Evolutionary conservation across 176 grass and related monocot species (phyloP).

Genomic region (Dendrocalamus sinicus): DNA sequence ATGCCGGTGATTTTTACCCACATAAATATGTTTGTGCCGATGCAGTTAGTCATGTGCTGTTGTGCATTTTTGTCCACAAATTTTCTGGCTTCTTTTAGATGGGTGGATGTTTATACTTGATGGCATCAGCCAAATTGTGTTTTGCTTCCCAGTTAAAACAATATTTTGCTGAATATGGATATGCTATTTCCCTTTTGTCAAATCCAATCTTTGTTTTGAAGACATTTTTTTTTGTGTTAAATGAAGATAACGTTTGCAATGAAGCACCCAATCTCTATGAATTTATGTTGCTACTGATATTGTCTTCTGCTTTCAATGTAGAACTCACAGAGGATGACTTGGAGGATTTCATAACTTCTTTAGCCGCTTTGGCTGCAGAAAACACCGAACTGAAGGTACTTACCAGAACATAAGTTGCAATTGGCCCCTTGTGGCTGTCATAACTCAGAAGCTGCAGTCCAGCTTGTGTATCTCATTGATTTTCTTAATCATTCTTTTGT

Average conservation of each 20-base stretch:
- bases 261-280: background rate
- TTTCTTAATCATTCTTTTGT: slow-evolving; percentile 8
- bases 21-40: background rate
- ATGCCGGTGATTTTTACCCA: background rate
- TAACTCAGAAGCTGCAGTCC: background rate
- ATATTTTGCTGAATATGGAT: background rate
- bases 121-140: background rate
- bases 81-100: background rate
- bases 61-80: slow-evolving; percentile 4
- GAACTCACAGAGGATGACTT: slow-evolving; percentile 49
- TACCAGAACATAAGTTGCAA: background rate
- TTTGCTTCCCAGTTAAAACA: slow-evolving; percentile 11
- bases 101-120: background rate
- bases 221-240: background rate
- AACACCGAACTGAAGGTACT: slow-evolving; percentile 55
- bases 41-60: background rate
- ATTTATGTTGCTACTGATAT: slow-evolving; percentile 9
- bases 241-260: background rate
- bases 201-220: background rate
- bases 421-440: background rate
- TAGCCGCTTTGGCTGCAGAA: slow-evolving; percentile 48
- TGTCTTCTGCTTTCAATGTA: slow-evolving; percentile 33
- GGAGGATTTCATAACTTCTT: slow-evolving; percentile 41
- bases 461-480: background rate
- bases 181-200: background rate